Conservation (phyloP, 768 basidiomycete genomes). For the Hericium rajendrae region DNA sequence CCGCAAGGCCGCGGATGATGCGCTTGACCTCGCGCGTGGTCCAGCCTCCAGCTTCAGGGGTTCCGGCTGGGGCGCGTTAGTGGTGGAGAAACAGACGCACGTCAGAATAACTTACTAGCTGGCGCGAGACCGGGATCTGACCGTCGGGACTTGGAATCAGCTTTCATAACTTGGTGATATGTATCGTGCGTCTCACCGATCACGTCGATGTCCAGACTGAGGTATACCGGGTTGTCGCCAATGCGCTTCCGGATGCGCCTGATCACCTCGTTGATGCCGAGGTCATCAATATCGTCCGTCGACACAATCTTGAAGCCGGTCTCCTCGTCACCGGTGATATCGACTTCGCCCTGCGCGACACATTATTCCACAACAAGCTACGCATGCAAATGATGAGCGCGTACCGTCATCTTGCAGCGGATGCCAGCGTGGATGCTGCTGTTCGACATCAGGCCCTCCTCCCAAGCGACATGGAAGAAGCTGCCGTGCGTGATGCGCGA, state of each 20-base stretch:
- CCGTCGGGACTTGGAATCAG: slow-evolving; percentile 1
- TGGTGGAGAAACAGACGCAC: not conserved
- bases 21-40: slow-evolving; percentile 75
- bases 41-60: slow-evolving; percentile 81
- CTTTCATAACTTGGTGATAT: not conserved
- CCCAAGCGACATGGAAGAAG: slow-evolving; percentile 72
- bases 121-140: slow-evolving; percentile 72
- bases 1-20: slow-evolving; percentile 69
- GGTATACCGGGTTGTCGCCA: slow-evolving; percentile 66
- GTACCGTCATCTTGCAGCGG: slow-evolving; percentile 58
- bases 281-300: slow-evolving; percentile 76
- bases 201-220: slow-evolving; percentile 78
- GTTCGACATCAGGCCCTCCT: slow-evolving; percentile 69
- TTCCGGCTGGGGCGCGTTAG: slow-evolving; percentile 45
- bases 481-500: slow-evolving; percentile 76
- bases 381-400: slow-evolving; percentile 9
- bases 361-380: not conserved
- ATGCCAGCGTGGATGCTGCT: slow-evolving; percentile 80
- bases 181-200: slow-evolving; percentile 36
- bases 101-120: slow-evolving; percentile 23
- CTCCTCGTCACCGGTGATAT: slow-evolving; percentile 57
- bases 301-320: slow-evolving; percentile 76
- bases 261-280: slow-evolving; percentile 63
- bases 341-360: slow-evolving; percentile 39
- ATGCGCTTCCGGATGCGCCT: slow-evolving; percentile 61